Percentiles rank a stretch among this genome's conserved stretches.
These are phyloP conservation scores for Didymellaceae sp. DNA, from an alignment of 2,329 filamentous ascomycete genomes.

Conservation along the genomic window DNA sequence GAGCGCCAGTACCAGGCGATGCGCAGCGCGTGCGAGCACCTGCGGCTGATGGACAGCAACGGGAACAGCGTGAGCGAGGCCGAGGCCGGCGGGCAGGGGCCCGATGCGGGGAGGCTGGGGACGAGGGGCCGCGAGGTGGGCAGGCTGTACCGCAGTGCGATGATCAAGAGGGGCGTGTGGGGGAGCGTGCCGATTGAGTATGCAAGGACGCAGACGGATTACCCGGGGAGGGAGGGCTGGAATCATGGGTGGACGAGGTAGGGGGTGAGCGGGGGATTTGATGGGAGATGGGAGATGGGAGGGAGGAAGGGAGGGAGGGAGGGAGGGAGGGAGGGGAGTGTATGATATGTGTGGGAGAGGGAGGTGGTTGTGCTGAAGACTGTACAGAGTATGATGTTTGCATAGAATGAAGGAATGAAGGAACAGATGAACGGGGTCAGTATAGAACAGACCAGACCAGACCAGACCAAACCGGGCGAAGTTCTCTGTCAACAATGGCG, in stretches of 20 bases:
- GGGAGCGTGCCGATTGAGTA: constrained; percentile 92
- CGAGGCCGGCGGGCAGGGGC: constrained; percentile 62
- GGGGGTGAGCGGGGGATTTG: neutral
- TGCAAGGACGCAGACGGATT: constrained; percentile 82
- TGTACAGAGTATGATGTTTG: too few relatives aligned
- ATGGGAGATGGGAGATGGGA: too few relatives aligned
- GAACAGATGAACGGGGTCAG: too few relatives aligned
- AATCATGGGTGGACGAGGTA: constrained; percentile 87
- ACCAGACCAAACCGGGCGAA: too few relatives aligned
- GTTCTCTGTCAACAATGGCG: too few relatives aligned
- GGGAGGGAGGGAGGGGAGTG: too few relatives aligned
- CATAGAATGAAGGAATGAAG: too few relatives aligned
- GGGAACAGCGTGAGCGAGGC: constrained; percentile 53
- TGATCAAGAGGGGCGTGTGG: constrained; percentile 90
- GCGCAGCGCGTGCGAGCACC: constrained; percentile 82
- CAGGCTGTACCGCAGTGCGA: constrained; percentile 82
- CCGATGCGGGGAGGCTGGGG: constrained; percentile 38
- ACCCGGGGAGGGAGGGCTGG: constrained; percentile 80
- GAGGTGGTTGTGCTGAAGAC: too few relatives aligned
- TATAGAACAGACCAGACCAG: too few relatives aligned
- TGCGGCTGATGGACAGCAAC: constrained; percentile 61
- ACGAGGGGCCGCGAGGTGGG: constrained; percentile 62
- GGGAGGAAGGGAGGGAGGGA: too few relatives aligned
- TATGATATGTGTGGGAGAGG: too few relatives aligned
- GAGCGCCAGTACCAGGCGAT: constrained; percentile 83